These are phyloP conservation scores for Notholithocarpus densiflorus DNA, from an alignment of 306 rosid species.

Conservation along the genomic window DNA sequence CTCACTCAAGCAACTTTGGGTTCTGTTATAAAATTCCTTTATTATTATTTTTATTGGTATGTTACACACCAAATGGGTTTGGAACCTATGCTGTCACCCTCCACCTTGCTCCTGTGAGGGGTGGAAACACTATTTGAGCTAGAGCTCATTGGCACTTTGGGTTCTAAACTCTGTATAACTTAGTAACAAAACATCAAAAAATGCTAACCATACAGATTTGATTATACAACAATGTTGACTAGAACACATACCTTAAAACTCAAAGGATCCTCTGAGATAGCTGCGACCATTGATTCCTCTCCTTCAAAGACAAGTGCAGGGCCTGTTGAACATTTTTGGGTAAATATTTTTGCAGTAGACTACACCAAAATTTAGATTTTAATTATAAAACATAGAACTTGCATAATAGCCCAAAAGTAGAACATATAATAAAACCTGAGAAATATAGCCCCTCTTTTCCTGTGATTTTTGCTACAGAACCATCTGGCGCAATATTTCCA, in stretches of 20 bases:
- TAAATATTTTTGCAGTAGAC: constrained; percentile 11
- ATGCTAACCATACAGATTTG: too few species aligned
- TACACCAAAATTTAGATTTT: background rate
- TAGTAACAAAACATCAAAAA: too few species aligned
- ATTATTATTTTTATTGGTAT: too few species aligned
- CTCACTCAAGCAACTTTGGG: background rate
- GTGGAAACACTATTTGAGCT: too few species aligned
- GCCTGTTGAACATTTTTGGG: constrained; percentile 50
- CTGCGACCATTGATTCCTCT: constrained; percentile 88
- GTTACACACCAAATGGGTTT: too few species aligned
- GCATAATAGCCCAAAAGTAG: constrained; percentile 1
- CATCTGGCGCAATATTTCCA: constrained; percentile 87
- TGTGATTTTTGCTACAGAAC: constrained; percentile 96
- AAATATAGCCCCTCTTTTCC: constrained; percentile 97
- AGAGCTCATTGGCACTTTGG: too few species aligned
- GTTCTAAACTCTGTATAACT: too few species aligned
- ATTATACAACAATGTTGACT: background rate
- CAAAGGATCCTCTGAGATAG: constrained; percentile 73
- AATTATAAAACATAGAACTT: constrained; percentile 4
- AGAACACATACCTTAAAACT: constrained; percentile 68
- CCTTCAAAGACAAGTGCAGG: constrained; percentile 97
- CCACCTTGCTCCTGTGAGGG: too few species aligned
- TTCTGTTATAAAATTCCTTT: background rate
- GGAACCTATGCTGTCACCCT: too few species aligned
- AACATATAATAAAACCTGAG: constrained; percentile 57